Evolutionary conservation across 208 protist genomes (phyloP).

Genomic region (Trypanosomatidae sp.): DNA sequence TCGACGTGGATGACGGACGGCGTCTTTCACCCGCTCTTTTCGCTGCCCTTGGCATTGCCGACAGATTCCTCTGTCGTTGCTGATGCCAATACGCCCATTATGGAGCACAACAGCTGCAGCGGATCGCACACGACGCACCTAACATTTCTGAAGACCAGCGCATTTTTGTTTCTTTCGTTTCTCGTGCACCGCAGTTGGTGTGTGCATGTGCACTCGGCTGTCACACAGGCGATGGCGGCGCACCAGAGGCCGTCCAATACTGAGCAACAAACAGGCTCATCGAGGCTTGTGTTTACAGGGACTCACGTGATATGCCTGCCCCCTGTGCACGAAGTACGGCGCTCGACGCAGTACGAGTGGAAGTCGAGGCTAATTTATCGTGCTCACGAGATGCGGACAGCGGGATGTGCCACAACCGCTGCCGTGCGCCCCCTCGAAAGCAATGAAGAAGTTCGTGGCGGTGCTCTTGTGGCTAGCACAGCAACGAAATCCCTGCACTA

Average conservation of each 20-base stretch:
- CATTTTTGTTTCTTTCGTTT: slow-evolving; percentile 29
- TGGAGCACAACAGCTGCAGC: neutral
- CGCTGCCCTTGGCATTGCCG: neutral
- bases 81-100: neutral
- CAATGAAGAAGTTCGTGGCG: neutral
- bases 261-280: neutral
- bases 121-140: neutral
- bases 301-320: slow-evolving; percentile 14
- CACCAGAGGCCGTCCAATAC: neutral
- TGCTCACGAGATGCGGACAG: neutral
- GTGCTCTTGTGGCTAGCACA: neutral
- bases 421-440: neutral
- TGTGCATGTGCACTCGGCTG: slow-evolving; percentile 5
- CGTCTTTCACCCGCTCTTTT: slow-evolving; percentile 5
- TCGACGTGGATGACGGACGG: slow-evolving; percentile 5
- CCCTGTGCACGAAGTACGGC: slow-evolving; percentile 5
- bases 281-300: neutral
- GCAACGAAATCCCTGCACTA: neutral
- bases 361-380: slow-evolving; percentile 18
- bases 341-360: slow-evolving; percentile 27
- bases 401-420: neutral
- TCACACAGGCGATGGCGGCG: slow-evolving; percentile 1
- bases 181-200: slow-evolving; percentile 31
- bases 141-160: slow-evolving; percentile 18
- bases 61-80: neutral